Conservation (phyloP, 2,329 filamentous ascomycete species). For the Neofusicoccum sp. region DNA sequence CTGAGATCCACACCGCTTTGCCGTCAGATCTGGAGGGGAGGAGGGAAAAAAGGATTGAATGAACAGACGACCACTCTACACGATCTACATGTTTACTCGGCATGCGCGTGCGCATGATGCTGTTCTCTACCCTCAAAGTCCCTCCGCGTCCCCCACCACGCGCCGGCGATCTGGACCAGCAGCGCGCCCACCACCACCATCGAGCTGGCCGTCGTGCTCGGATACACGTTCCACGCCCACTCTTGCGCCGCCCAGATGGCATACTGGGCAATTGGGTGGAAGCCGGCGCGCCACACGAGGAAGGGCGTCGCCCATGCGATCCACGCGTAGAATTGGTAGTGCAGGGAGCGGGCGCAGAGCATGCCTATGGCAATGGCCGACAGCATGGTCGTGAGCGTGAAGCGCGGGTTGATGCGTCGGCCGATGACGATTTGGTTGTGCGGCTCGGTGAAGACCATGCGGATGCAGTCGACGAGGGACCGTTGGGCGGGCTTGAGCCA, state of each 20-base stretch:
- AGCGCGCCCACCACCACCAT: constrained; percentile 68
- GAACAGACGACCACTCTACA: not conserved
- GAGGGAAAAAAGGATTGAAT: not conserved
- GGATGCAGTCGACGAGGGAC: constrained; percentile 55
- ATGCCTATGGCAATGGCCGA: constrained; percentile 76
- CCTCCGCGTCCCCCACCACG: constrained; percentile 57
- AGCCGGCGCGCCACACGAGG: constrained; percentile 74
- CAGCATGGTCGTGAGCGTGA: constrained; percentile 73
- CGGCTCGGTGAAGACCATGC: constrained; percentile 44
- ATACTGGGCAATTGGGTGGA: constrained; percentile 66
- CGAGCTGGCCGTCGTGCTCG: constrained; percentile 69
- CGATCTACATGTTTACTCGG: constrained; percentile 26
- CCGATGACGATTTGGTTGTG: constrained; percentile 56
- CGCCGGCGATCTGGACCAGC: constrained; percentile 61
- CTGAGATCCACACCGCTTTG: no score
- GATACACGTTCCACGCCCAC: constrained; percentile 91
- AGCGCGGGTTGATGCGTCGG: constrained; percentile 63
- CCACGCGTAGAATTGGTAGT: constrained; percentile 96
- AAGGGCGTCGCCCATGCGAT: constrained; percentile 86
- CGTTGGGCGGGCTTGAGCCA: constrained; percentile 72
- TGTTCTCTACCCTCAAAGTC: constrained; percentile 24
- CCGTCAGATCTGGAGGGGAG: no score
- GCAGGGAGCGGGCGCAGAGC: constrained; percentile 81
- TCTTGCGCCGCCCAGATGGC: constrained; percentile 76
- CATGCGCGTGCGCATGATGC: constrained; percentile 23